A percentile compares a stretch with the other conserved stretches of the same genome.
phyloP scores from a whole-genome alignment of 169 alveolate genomes.

The Blepharisma undulans region DNA sequence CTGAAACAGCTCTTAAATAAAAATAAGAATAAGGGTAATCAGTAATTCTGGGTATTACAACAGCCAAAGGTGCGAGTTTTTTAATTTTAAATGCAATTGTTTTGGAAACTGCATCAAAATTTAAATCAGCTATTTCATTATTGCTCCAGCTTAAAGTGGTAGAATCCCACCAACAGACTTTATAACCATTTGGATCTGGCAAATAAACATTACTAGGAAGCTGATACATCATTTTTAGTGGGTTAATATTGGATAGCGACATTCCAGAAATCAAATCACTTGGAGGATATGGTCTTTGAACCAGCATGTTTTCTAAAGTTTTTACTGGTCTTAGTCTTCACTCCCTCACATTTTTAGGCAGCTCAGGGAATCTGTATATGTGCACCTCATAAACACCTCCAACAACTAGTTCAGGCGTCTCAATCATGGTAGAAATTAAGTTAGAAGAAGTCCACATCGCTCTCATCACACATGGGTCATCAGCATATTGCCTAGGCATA shows the following conservation, averaged over 20 bases:
- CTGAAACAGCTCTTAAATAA: slow-evolving; percentile 55
- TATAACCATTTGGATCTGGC: background rate
- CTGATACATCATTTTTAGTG: slow-evolving; percentile 30
- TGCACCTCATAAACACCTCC: slow-evolving; percentile 36
- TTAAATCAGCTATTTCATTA: slow-evolving; percentile 38
- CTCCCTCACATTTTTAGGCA: slow-evolving; percentile 32
- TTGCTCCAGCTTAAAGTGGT: background rate
- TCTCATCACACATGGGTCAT: slow-evolving; percentile 49
- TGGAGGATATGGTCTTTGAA: slow-evolving; percentile 30
- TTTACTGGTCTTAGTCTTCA: slow-evolving; percentile 30
- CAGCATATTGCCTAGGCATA: slow-evolving; percentile 43
- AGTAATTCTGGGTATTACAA: slow-evolving; percentile 45
- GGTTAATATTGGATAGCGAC: background rate
- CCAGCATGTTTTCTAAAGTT: background rate
- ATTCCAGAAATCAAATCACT: background rate
- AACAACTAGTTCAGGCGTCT: slow-evolving; percentile 6
- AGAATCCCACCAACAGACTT: slow-evolving; percentile 14
- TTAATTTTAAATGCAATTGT: slow-evolving; percentile 39
- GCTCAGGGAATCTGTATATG: background rate
- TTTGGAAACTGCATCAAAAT: slow-evolving; percentile 25
- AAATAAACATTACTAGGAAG: slow-evolving; percentile 1
- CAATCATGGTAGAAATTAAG: slow-evolving; percentile 7
- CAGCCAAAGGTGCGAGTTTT: slow-evolving; percentile 61
- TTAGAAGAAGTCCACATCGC: slow-evolving; percentile 51
- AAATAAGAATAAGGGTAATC: slow-evolving; percentile 64